phyloP scores from a whole-genome alignment of 805 yeast genomes.

The Pichia cabralensis region DNA sequence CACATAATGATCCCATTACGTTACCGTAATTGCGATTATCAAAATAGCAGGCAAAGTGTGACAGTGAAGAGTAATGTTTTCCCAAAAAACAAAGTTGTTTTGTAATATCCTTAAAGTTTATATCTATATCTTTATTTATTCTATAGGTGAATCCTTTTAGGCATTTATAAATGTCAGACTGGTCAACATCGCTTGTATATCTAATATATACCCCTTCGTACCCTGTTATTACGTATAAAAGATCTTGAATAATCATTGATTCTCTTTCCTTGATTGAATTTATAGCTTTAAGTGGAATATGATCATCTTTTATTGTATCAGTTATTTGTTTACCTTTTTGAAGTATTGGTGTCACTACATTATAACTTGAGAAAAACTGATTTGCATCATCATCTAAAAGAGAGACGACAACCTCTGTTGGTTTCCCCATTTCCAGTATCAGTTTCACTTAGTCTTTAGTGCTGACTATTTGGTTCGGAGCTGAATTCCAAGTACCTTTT shows the following conservation, averaged over 20 bases:
- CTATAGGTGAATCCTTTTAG: constrained; percentile 67
- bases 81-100: constrained; percentile 54
- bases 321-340: constrained; percentile 1
- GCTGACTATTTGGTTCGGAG: too few relatives aligned
- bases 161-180: constrained; percentile 28
- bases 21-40: constrained; percentile 50
- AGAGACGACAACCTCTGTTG: too few relatives aligned
- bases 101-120: constrained; percentile 61
- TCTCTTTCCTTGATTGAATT: constrained; percentile 53
- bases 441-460: too few relatives aligned
- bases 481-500: too few relatives aligned
- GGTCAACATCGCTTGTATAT: constrained; percentile 52
- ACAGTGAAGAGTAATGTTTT: constrained; percentile 48
- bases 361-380: too few relatives aligned
- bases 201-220: constrained; percentile 71
- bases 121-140: constrained; percentile 62
- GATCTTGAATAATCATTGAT: constrained; percentile 59
- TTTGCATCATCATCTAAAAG: too few relatives aligned
- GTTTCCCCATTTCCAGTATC: too few relatives aligned
- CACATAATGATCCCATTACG: constrained; percentile 65
- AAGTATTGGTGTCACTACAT: too few relatives aligned
- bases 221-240: constrained; percentile 58
- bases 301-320: background rate
- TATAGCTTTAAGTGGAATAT: background rate
- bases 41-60: constrained; percentile 51